Conservation (phyloP, 352 stramenopile genomes). For the Aphanomyces stellatus region DNA sequence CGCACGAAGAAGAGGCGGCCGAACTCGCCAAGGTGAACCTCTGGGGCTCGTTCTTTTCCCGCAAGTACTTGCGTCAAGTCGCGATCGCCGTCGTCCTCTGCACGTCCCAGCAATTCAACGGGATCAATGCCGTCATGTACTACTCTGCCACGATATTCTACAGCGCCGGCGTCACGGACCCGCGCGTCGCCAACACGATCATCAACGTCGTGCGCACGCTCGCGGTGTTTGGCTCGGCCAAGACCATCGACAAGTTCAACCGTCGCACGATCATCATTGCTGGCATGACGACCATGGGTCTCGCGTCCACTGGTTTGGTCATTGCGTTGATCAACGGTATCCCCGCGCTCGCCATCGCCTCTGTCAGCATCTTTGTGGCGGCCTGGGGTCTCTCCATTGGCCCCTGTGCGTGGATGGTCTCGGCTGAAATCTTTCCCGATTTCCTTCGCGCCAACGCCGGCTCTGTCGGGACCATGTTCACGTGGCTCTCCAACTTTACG, state of each 20-base stretch:
- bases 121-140: constrained; percentile 61
- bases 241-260: constrained; percentile 30
- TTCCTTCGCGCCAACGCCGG: constrained; percentile 34
- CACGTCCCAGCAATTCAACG: constrained; percentile 40
- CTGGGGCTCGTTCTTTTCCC: constrained; percentile 15
- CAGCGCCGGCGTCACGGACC: constrained; percentile 41
- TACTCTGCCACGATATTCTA: constrained; percentile 62
- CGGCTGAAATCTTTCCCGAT: constrained; percentile 46
- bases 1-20: constrained; percentile 4
- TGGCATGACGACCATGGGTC: constrained; percentile 40
- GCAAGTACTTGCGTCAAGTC: constrained; percentile 28
- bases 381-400: constrained; percentile 39
- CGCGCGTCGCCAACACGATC: constrained; percentile 44
- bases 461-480: constrained; percentile 40
- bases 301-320: constrained; percentile 37
- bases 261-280: constrained; percentile 42
- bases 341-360: constrained; percentile 36
- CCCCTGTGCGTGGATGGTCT: constrained; percentile 41
- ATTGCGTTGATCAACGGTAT: constrained; percentile 26
- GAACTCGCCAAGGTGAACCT: neutral
- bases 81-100: constrained; percentile 39
- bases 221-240: constrained; percentile 33
- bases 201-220: constrained; percentile 52
- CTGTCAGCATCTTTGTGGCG: constrained; percentile 37
- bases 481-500: constrained; percentile 44